Percentiles rank a stretch among this genome's conserved stretches.
phyloP scores from a whole-genome alignment of 768 basidiomycete genomes.

The Lactarius hengduanensis region DNA sequence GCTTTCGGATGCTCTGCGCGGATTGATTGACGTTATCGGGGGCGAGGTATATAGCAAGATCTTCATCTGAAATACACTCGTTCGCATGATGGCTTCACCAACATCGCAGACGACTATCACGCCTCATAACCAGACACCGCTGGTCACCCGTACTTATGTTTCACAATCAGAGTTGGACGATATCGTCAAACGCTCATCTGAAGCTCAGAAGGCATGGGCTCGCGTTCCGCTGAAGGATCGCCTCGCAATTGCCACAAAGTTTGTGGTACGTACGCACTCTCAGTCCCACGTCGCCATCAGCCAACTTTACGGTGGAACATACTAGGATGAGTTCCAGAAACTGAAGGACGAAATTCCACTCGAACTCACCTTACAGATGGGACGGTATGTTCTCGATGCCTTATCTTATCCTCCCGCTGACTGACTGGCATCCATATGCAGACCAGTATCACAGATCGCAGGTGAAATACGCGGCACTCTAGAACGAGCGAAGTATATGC shows the following conservation, averaged over 20 bases:
- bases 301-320: neutral
- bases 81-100: conserved; percentile 26
- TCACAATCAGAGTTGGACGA: conserved; percentile 55
- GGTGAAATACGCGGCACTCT: conserved; percentile 83
- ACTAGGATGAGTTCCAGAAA: conserved; percentile 50
- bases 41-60: conserved; percentile 61
- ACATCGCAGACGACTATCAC: conserved; percentile 73
- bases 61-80: conserved; percentile 44
- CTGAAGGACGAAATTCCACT: conserved; percentile 59
- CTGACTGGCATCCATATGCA: conserved; percentile 32
- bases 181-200: conserved; percentile 53
- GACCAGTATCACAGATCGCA: conserved; percentile 73
- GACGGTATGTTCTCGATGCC: conserved; percentile 55
- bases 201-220: conserved; percentile 76
- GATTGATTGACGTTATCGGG: conserved; percentile 56
- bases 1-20: conserved; percentile 55
- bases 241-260: conserved; percentile 66
- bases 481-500: conserved; percentile 80
- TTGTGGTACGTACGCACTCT: conserved; percentile 55
- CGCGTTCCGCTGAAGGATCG: conserved; percentile 58
- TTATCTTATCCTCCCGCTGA: neutral
- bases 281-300: neutral
- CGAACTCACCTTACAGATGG: conserved; percentile 90
- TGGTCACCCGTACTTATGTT: conserved; percentile 67
- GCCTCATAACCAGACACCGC: conserved; percentile 74